Evolutionary conservation across 129 eudicot species (phyloP), one percentile per base, ranked within the genome.

Genomic region (Flaveria brownii): DNA sequence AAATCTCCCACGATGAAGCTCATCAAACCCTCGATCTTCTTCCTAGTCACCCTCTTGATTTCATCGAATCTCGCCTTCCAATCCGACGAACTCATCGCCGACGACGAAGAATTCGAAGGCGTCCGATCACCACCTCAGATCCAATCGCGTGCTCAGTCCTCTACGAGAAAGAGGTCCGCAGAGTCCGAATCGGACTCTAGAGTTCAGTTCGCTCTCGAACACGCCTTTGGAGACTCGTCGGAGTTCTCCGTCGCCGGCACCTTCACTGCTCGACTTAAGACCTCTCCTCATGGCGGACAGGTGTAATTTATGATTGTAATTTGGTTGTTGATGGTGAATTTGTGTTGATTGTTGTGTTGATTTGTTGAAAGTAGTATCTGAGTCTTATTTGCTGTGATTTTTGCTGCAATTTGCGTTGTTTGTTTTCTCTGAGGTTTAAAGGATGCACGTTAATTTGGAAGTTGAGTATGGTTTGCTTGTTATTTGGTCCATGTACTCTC

Each of bases 91-190:
- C 96, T 92, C 20, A 78, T 89, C 45, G 72, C 72, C 4, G 97
- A 89, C 79, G 97, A 89, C 68, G 93, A 89, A 12, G 97, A 92
- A 57, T 92, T 91, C 74, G 93, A 92, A 78, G 93, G 92, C 39
- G 88, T 81, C 47, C 88, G 85, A 42, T 81, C 91, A 10, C 54
- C 86, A 57, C 57, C 86, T 51, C 75, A 83, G 68, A 65, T 78
- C 63, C 28, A 20, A 36, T 42, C 82, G 3, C 77, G 79, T 10
- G 18, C 81, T 47, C 36, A 80, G 3, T 42, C 75, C 43, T 33
- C 67, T 6, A 77, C 57, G 59, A 71, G 90, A 26, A 86, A 77
- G 73, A 82, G 85, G 72, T 78, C 88, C 0, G 10, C 60, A 18
- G 95, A 90, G 23, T 77, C 92, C 2, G 97, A 91, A 50, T 77